Conservation (phyloP, 768 basidiomycete genomes). For the Lactarius akahatsu region DNA sequence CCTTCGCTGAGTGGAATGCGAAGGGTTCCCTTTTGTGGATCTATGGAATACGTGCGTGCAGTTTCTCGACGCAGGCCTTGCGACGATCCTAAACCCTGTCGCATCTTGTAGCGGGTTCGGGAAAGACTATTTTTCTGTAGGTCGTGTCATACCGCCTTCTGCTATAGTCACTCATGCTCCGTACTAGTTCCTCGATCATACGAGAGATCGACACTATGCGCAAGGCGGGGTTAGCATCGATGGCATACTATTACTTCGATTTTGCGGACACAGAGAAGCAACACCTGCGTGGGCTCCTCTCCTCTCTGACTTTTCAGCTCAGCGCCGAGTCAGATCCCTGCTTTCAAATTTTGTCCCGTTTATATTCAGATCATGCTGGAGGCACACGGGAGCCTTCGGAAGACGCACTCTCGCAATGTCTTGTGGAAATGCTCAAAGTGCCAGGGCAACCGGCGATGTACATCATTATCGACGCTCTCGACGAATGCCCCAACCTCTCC, state of each 20-base stretch:
- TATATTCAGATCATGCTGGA: conserved; percentile 2
- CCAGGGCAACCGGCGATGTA: not conserved
- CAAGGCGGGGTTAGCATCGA: not conserved
- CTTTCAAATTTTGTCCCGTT: not conserved
- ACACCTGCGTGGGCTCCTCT: not conserved
- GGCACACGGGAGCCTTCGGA: not conserved
- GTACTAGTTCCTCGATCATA: conserved; percentile 1
- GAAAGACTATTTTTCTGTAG: conserved; percentile 13
- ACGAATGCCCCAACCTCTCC: conserved; percentile 4
- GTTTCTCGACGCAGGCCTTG: not conserved
- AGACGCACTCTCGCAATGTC: conserved; percentile 1
- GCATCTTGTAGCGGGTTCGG: conserved; percentile 3
- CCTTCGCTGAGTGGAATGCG: not conserved
- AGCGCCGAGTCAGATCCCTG: not conserved
- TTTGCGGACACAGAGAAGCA: conserved; percentile 14
- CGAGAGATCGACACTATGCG: not conserved
- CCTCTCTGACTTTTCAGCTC: conserved; percentile 8
- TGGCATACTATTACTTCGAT: conserved; percentile 15
- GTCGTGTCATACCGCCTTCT: not conserved
- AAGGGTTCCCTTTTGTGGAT: conserved; percentile 6
- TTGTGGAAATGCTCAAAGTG: not conserved
- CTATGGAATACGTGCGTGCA: conserved; percentile 12
- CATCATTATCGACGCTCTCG: conserved; percentile 7
- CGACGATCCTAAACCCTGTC: not conserved
- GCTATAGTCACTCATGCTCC: not conserved